Evolutionary conservation across 2,329 filamentous ascomycete species (phyloP).

Genomic region (Teratosphaeria pseudoeucalypti): DNA sequence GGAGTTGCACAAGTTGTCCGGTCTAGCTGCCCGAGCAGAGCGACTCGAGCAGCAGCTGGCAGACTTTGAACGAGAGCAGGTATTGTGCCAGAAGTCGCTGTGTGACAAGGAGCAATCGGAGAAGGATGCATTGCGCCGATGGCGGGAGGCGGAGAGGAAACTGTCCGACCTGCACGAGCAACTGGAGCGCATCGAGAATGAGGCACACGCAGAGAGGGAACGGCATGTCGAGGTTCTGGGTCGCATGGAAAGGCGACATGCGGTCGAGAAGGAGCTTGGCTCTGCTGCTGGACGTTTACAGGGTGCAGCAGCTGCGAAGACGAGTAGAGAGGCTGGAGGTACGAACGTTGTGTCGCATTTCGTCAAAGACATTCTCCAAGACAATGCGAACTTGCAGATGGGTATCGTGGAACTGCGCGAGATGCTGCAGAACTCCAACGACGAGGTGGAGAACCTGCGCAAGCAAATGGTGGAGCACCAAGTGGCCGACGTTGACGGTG

Average conservation of each 20-base stretch:
- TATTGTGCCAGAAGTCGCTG: conserved; percentile 57
- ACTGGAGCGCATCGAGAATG: conserved; percentile 76
- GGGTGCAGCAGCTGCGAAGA: conserved; percentile 62
- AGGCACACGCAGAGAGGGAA: conserved; percentile 68
- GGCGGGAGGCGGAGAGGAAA: conserved; percentile 73
- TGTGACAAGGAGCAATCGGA: conserved; percentile 62
- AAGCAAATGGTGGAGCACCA: conserved; percentile 75
- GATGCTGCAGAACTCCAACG: conserved; percentile 82
- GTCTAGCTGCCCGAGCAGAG: conserved; percentile 62
- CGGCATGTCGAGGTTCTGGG: conserved; percentile 70
- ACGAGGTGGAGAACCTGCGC: conserved; percentile 79
- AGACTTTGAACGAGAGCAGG: conserved; percentile 72
- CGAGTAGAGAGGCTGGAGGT: conserved; percentile 48
- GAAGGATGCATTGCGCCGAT: conserved; percentile 67
- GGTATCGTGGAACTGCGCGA: conserved; percentile 86
- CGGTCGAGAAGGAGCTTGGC: conserved; percentile 71
- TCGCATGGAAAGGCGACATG: conserved; percentile 73
- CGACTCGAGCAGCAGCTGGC: conserved; percentile 72
- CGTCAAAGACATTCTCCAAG: conserved; percentile 86
- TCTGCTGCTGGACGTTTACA: conserved; percentile 71
- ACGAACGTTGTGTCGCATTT: conserved; percentile 83
- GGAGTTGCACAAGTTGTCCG: conserved; percentile 63
- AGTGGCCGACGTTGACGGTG: conserved; percentile 34
- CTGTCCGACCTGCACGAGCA: conserved; percentile 74
- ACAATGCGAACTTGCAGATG: conserved; percentile 87